These are phyloP conservation scores for Colletotrichum gloeosporioides DNA, from an alignment of 2,329 filamentous ascomycete species.

Conservation along the genomic window DNA sequence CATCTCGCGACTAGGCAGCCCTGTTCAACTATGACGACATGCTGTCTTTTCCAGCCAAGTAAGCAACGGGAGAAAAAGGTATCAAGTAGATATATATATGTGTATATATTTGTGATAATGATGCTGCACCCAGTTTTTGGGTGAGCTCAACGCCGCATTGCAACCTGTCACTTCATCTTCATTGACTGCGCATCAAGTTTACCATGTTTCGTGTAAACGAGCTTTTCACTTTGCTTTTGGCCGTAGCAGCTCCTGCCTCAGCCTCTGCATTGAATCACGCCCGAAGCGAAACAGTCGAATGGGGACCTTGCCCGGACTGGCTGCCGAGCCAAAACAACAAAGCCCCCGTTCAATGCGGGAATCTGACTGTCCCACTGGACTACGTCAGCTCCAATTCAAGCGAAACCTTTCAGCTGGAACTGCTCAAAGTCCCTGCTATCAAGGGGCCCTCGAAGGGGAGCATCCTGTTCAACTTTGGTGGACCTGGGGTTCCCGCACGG, in stretches of 20 bases:
- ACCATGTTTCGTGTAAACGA: rapidly evolving
- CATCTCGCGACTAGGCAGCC: neutral
- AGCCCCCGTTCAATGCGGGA: neutral
- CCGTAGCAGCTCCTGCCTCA: neutral
- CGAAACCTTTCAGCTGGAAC: neutral
- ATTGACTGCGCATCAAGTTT: neutral
- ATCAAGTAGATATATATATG: neutral
- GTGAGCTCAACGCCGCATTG: neutral
- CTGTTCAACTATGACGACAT: neutral
- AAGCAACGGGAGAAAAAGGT: neutral
- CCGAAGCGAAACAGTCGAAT: neutral
- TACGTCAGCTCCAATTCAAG: neutral
- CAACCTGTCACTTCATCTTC: neutral
- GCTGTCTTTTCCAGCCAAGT: neutral
- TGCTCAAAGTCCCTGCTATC: neutral
- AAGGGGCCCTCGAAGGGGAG: neutral
- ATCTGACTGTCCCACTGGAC: neutral
- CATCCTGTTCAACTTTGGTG: neutral
- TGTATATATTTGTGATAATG: neutral
- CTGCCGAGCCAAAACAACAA: neutral
- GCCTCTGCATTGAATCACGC: neutral
- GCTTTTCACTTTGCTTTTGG: neutral
- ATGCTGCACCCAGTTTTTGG: neutral
- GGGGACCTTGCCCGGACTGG: neutral
- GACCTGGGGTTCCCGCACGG: neutral